Percentiles rank a stretch among this genome's conserved stretches.
Conservation (phyloP, 2,329 filamentous ascomycete species). For the Dothistroma pini region DNA sequence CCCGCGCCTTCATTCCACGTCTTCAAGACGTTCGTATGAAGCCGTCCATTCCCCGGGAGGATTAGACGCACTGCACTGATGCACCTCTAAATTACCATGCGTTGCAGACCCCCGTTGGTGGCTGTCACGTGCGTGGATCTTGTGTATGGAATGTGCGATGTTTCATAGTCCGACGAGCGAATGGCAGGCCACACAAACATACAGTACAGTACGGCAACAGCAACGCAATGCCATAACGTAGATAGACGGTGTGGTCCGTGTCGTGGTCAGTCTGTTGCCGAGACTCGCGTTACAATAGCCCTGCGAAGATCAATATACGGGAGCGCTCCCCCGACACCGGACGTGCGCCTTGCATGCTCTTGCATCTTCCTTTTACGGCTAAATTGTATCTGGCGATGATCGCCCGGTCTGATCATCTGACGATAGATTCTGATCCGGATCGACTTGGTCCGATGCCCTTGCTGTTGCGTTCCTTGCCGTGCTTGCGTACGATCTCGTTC, state of each 20-base stretch:
- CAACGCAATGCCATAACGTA: neutral
- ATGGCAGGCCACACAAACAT: neutral
- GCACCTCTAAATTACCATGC: too few species aligned
- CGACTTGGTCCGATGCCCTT: neutral
- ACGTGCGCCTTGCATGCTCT: neutral
- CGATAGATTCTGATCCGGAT: neutral
- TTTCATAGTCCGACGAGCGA: neutral
- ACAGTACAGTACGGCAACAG: neutral
- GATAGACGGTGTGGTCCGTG: neutral
- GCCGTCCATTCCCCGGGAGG: slow-evolving; percentile 6
- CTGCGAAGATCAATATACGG: neutral
- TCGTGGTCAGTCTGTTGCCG: neutral
- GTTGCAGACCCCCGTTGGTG: neutral
- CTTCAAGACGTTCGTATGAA: neutral
- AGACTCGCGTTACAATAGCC: neutral
- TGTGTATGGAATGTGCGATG: neutral
- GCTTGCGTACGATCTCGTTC: neutral
- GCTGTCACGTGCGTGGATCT: neutral
- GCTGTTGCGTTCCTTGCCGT: neutral
- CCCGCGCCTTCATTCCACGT: neutral
- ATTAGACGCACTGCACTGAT: neutral
- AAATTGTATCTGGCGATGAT: neutral
- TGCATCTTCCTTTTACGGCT: slow-evolving; percentile 2
- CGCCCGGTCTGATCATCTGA: neutral
- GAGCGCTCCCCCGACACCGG: neutral